Evolutionary conservation across 2,329 filamentous ascomycete species (phyloP).

Genomic region (Pseudogymnoascus sp.): DNA sequence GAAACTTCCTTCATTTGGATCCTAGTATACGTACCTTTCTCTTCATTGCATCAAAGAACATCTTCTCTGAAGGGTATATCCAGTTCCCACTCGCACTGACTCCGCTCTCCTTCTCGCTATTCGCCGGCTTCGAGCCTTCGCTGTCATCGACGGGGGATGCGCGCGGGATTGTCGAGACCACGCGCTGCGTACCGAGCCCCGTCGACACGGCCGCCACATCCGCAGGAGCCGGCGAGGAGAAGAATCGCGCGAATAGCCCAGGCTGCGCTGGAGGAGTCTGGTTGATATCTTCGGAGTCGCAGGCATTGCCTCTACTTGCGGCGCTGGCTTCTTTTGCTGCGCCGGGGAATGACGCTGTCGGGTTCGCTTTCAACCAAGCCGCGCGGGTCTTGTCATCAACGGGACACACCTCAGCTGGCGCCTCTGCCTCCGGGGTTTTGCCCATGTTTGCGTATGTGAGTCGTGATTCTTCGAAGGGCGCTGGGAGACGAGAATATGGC

Average conservation of each 20-base stretch:
- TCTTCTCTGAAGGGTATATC: constrained; percentile 93
- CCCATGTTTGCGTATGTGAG: constrained; percentile 8
- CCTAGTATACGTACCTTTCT: constrained; percentile 48
- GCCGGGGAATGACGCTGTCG: constrained; percentile 23
- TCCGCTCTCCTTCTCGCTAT: constrained; percentile 68
- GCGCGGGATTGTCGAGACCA: constrained; percentile 71
- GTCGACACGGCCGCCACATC: not conserved
- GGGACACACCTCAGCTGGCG: constrained; percentile 53
- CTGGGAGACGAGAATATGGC: constrained; percentile 1
- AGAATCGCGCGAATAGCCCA: constrained; percentile 20
- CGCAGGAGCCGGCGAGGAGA: constrained; percentile 15
- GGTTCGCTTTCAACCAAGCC: constrained; percentile 58
- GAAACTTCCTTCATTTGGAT: not conserved
- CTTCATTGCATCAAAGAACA: constrained; percentile 97
- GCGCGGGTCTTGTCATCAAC: constrained; percentile 86
- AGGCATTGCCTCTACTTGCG: constrained; percentile 28
- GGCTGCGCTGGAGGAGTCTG: constrained; percentile 31
- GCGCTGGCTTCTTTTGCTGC: constrained; percentile 25
- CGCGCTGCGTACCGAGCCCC: constrained; percentile 55
- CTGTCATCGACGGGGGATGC: constrained; percentile 36
- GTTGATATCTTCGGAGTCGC: constrained; percentile 29
- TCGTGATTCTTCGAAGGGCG: not conserved
- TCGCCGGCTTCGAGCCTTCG: constrained; percentile 46
- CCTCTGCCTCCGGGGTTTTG: not conserved
- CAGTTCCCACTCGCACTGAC: constrained; percentile 71